phyloP scores from a whole-genome alignment of 176 grass and related monocot species.

The Carex myosuroides region DNA sequence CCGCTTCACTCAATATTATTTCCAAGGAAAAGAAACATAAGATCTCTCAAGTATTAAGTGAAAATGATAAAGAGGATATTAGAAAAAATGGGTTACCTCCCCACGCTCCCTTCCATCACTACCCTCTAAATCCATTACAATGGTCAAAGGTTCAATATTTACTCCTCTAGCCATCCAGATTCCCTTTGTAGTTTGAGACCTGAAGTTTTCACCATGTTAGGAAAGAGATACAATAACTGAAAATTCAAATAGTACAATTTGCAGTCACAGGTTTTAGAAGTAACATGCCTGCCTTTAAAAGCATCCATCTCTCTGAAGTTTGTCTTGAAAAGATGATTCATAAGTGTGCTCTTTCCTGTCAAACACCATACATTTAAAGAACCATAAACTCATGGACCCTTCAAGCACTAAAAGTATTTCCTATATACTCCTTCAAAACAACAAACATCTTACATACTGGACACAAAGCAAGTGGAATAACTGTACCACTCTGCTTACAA shows the following conservation, averaged over 20 bases:
- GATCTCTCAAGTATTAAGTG: not conserved
- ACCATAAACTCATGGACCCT: not conserved
- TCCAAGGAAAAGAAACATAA: not conserved
- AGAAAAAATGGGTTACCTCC: constrained; percentile 46
- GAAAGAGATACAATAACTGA: not conserved
- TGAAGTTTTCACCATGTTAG: constrained; percentile 24
- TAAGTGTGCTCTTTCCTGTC: constrained; percentile 96
- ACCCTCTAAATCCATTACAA: constrained; percentile 98
- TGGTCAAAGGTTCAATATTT: constrained; percentile 84
- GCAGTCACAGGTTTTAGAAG: constrained; percentile 9
- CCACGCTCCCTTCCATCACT: constrained; percentile 98
- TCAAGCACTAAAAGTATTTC: not conserved
- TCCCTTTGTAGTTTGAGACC: constrained; percentile 98
- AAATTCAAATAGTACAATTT: constrained; percentile 21
- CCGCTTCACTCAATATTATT: not conserved
- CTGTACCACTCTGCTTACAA: not conserved
- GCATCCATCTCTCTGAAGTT: constrained; percentile 99
- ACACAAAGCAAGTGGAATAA: not conserved
- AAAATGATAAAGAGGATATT: not conserved
- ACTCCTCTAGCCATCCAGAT: constrained; percentile 74
- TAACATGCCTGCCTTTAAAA: constrained; percentile 75
- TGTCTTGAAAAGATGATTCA: constrained; percentile 86
- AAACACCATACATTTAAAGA: constrained; percentile 13
- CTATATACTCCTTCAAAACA: not conserved
- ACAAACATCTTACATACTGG: not conserved